Evolutionary conservation across 1,139 yeast genomes (phyloP).

Genomic region (Candida neerlandica): DNA sequence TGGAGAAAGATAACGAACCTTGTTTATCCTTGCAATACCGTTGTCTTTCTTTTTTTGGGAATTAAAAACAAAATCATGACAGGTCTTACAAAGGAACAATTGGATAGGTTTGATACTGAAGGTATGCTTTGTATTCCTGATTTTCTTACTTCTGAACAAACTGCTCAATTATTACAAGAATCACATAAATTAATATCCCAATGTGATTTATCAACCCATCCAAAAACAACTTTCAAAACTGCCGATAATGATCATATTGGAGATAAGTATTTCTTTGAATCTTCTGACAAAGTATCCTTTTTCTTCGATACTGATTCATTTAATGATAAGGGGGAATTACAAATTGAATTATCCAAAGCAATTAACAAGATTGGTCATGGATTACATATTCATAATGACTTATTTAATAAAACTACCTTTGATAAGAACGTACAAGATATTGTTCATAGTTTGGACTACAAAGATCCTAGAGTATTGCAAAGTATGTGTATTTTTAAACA

Average conservation of each 20-base stretch:
- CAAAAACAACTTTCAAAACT: slow-evolving; percentile 72
- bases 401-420: slow-evolving; percentile 54
- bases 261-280: slow-evolving; percentile 68
- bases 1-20: not conserved
- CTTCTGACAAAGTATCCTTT: slow-evolving; percentile 68
- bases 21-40: not conserved
- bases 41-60: not conserved
- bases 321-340: slow-evolving; percentile 51
- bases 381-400: slow-evolving; percentile 56
- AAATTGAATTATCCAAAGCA: slow-evolving; percentile 55
- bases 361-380: slow-evolving; percentile 84
- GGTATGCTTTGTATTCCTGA: slow-evolving; percentile 67
- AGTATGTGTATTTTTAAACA: slow-evolving; percentile 83
- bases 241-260: slow-evolving; percentile 69
- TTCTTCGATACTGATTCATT: slow-evolving; percentile 78
- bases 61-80: slow-evolving; percentile 5
- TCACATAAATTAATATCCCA: slow-evolving; percentile 48
- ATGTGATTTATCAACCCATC: slow-evolving; percentile 62
- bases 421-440: slow-evolving; percentile 52
- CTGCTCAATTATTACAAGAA: slow-evolving; percentile 40
- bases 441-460: slow-evolving; percentile 53
- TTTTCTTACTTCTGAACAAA: slow-evolving; percentile 49
- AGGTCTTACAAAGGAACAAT: slow-evolving; percentile 39
- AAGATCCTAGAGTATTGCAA: slow-evolving; percentile 73
- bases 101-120: slow-evolving; percentile 48